These are phyloP conservation scores for Aegilops sharonensis DNA, from an alignment of 176 grass and related monocot genomes.

Conservation along the genomic window DNA sequence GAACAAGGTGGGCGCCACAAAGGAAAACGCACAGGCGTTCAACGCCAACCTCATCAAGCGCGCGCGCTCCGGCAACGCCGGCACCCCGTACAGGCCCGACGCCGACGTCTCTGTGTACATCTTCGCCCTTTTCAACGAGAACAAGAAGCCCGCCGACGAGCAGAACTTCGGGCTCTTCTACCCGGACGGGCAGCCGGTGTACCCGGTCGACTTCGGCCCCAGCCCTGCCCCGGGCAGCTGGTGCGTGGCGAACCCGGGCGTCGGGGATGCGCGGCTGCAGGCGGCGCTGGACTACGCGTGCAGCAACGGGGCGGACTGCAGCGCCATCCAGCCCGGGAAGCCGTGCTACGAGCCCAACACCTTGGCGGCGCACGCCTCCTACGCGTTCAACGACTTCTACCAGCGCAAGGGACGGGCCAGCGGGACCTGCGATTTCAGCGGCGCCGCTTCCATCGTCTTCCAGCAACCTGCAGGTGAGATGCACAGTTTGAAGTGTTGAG, in stretches of 20 bases:
- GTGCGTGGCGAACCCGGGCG: conserved; percentile 50
- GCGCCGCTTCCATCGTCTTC: conserved; percentile 37
- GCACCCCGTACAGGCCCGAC: conserved; percentile 35
- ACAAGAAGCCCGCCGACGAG: conserved; percentile 45
- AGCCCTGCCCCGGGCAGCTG: background rate
- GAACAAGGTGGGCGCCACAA: no score
- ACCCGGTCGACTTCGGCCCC: conserved; percentile 44
- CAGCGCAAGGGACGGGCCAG: conserved; percentile 1
- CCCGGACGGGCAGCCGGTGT: conserved; percentile 49
- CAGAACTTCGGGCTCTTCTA: conserved; percentile 69
- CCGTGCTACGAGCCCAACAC: conserved; percentile 59
- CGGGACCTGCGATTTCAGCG: conserved; percentile 47
- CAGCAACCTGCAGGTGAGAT: conserved; percentile 22
- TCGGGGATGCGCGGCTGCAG: conserved; percentile 39
- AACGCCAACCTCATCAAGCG: conserved; percentile 43
- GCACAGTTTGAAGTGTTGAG: background rate
- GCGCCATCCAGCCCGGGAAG: conserved; percentile 40
- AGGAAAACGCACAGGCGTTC: conserved; percentile 41
- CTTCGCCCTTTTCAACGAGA: conserved; percentile 79
- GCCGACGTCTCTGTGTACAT: conserved; percentile 47
- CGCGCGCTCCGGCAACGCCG: conserved; percentile 31
- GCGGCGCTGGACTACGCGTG: conserved; percentile 62
- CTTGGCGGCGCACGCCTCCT: conserved; percentile 40
- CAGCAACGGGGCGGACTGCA: conserved; percentile 62
- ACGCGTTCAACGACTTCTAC: conserved; percentile 60